Base-by-base conservation (phyloP, 177 flowering plant species). In the Vitis hybrid region DNA sequence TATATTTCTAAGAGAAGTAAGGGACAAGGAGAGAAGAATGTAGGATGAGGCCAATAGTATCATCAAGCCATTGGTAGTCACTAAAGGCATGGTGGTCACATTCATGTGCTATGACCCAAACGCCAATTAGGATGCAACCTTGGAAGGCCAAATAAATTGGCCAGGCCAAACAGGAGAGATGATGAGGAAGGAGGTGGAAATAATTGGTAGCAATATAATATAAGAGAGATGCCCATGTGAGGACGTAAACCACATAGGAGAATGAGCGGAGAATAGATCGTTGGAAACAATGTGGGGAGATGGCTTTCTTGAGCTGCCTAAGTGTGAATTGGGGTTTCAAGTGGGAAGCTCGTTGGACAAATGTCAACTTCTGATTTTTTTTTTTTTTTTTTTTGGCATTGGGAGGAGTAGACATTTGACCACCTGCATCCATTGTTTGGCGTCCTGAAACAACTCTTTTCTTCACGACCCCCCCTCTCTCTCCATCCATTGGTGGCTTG, bases 251-350 rank as follows among this genome's bases (percentile, higher is more conserved):
- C 1, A 89, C 83, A 59, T 88, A 88, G 64, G 93, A 86, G 79
- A 88, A 88, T 18, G 96, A 91, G 52, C 82, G 88, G 56, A 80
- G 80, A 27, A 86, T 77, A 15, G 92, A 91, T 48, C 96, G 90
- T 48, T 82, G 32, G 82, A 91, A 91, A 66, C 93, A 91, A 65
- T 86, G 93, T 18, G 92, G 87, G 13, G 96, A 93, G 58, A 89
- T 83, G 75, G 91, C 92, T 73, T 84, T 91, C 83, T 89, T 91
- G 50, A 91, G 6, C 49, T 91, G 80, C 35, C 90, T 66, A 10
- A 89, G 71, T 0, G 90, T 80, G 78, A 91, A 91, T 2, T 90
- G 91, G 5, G 93, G 96, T 50, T 82, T 85, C 7, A 81, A 59
- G 72, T 54, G 35, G 1, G 96, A 93, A 46, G 77, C 92, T 24